A percentile compares a stretch with the other conserved stretches of the same genome.
These are phyloP conservation scores for Apiotrichum gamsii DNA, from an alignment of 1,284 basidiomycete genomes.

Conservation along the genomic window DNA sequence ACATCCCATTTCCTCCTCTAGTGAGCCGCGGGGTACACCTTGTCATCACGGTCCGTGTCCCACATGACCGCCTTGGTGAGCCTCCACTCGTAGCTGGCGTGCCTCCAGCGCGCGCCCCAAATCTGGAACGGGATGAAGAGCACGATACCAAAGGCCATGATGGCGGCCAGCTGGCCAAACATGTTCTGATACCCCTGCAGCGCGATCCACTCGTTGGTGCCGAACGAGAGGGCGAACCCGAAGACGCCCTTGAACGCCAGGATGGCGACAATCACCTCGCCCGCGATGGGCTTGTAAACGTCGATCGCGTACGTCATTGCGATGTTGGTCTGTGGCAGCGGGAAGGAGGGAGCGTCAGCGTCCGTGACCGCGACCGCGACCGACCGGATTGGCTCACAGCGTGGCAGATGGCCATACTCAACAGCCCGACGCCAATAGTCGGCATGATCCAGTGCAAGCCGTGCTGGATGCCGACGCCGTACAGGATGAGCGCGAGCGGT, in stretches of 20 bases:
- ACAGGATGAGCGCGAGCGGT: constrained; percentile 25
- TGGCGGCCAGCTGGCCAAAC: too few relatives aligned
- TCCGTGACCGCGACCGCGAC: too few relatives aligned
- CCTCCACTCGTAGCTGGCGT: too few relatives aligned
- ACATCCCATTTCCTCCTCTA: too few relatives aligned
- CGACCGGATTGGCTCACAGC: too few relatives aligned
- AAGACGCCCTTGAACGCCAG: constrained; percentile 16
- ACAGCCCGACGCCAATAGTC: constrained; percentile 18
- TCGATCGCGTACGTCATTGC: constrained; percentile 30
- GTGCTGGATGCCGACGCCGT: constrained; percentile 26
- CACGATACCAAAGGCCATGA: too few relatives aligned
- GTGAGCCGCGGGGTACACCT: too few relatives aligned
- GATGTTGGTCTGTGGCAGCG: constrained; percentile 19
- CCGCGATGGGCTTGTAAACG: constrained; percentile 24
- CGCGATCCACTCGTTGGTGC: constrained; percentile 21
- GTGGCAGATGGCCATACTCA: constrained; percentile 18
- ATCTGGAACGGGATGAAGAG: too few relatives aligned
- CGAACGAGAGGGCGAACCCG: constrained; percentile 18
- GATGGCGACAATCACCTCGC: constrained; percentile 23
- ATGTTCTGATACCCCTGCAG: constrained; percentile 19
- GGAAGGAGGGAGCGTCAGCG: too few relatives aligned
- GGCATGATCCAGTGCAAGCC: constrained; percentile 25
- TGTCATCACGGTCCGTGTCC: too few relatives aligned
- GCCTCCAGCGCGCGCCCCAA: too few relatives aligned
- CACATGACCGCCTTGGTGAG: too few relatives aligned